A percentile compares a stretch with the other conserved stretches of the same genome.
phyloP scores from a whole-genome alignment of 768 basidiomycete species.

The Chalciporus chontae region DNA sequence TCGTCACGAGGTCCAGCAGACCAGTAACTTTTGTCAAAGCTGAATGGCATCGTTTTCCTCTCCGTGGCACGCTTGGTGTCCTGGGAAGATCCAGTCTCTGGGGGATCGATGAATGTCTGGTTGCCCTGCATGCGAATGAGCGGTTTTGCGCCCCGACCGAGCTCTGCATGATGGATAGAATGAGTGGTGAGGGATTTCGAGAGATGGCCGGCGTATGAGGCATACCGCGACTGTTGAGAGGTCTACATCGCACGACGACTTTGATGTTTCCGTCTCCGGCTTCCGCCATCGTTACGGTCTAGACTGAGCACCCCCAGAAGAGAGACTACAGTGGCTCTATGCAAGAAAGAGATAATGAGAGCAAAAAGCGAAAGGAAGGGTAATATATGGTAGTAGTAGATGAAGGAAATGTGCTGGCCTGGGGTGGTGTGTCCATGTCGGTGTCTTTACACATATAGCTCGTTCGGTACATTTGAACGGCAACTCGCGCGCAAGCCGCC shows the following conservation, averaged over 20 bases:
- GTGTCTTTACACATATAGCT: conserved; percentile 5
- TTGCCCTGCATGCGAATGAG: conserved; percentile 95
- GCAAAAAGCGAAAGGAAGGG: conserved; percentile 3
- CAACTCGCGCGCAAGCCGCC: conserved; percentile 23
- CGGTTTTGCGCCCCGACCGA: conserved; percentile 88
- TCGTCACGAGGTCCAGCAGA: conserved; percentile 89
- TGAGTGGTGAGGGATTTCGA: conserved; percentile 3
- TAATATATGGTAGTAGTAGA: conserved; percentile 6
- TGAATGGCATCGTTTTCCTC: conserved; percentile 85
- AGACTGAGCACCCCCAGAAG: conserved; percentile 15
- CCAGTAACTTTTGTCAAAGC: conserved; percentile 98
- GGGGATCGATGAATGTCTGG: conserved; percentile 89
- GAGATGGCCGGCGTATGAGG: conserved; percentile 12
- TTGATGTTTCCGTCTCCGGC: conserved; percentile 87
- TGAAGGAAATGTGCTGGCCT: conserved; percentile 1
- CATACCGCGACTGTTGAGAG: conserved; percentile 91
- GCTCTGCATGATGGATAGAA: conserved; percentile 49
- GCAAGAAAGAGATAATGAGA: conserved; percentile 10
- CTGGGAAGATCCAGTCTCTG: conserved; percentile 66
- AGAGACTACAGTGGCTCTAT: conserved; percentile 8
- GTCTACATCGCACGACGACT: conserved; percentile 93
- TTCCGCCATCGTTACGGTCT: conserved; percentile 55
- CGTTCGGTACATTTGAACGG: conserved; percentile 12
- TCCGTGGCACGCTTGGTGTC: conserved; percentile 82
- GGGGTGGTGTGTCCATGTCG: too few species aligned